Base-by-base conservation (phyloP, 345 rosid species). In the Aquilaria sinensis region DNA sequence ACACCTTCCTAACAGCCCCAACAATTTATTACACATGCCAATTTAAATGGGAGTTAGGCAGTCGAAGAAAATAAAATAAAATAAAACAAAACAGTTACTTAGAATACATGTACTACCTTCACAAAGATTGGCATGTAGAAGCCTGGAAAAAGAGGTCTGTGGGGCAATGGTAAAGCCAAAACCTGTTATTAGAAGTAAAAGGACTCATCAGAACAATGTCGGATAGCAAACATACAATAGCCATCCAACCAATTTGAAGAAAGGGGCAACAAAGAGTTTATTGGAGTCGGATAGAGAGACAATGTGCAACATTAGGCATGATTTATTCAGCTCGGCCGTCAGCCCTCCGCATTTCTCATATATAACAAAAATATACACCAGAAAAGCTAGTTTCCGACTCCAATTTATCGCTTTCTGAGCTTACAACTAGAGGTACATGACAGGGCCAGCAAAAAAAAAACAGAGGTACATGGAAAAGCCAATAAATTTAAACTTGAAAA, bases 121-220 rank as follows among this genome's bases (percentile, higher is more conserved):
- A 95, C 96, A 74, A 76, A 87, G 69, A 95, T 87, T 32, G 96
- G 99, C 96, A 95, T 87, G 88, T 88, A 95, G 69, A 95, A 95
- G 31, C 99, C 99, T 32, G 96, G 99, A 64, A 94, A 90, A 41
- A 94, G 83, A 59, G 99, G 99, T 73, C 96, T 81, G 70, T 90
- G 97, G 3, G 87, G 85, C 80, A 94, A 77, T 2, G 97, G 96
- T 68, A 94, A 75, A 10, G 99, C 96, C 76, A 94, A 70, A 50
- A 94, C 99, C 99, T 94, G 92, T 71, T 56, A 70, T 80, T 12
- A 41, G 11, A 48, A 58, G 54, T 51, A 0, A 32, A 67, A 62
- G 67, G 48, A 13, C 15, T 55, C 48, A 9, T 54, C 46, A 65
- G 57, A 48, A 9, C n/a, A 47, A 31, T 47, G 12, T 9, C 31